Base-by-base conservation (phyloP, 257 asterid species). In the Solanum neorickii region DNA sequence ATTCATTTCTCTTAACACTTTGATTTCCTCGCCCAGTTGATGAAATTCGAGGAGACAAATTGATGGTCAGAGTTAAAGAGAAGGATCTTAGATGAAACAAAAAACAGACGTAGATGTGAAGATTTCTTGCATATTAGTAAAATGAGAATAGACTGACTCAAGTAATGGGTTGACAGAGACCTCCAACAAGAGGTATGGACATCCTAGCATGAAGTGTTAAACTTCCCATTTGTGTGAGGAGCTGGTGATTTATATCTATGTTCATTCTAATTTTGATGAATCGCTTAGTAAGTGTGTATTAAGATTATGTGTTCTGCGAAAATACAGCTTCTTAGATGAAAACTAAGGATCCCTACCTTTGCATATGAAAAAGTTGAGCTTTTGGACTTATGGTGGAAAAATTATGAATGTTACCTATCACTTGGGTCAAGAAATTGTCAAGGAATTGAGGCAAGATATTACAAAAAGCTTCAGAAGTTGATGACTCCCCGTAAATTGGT, bases 21-120 rank as follows among this genome's bases (percentile, higher is more conserved):
- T 59, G 75, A 42, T 70, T 87, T 42, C 42, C 1, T 27, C 68
- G 16, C 37, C 14, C 65, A 93, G 98, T 9, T 91, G 90, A 90
- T 93, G 96, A 70, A 73, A 80, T 94, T 94, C 62, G 90, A 89
- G 9, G 93, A 94, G 83, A 76, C 83, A 47, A 82, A 74, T 35
- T 91, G 89, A 84, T 13, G 70, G 31, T 39, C 56, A 77, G 68
- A 5, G 83, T 86, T 42, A 33, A 44, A 41, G 82, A 84, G 21
- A n/a, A 23, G 35, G 84, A 5, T 42, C 37, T 70, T 33, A 86
- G 82, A 66, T 20, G 72, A 29, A 41, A 16, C 21, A 82, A 39
- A 89, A 42, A 52, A 39, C 46, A 86, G 60, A 87, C 56, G 21
- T 6, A 41, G 5, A 86, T 56, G 25, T 41, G 83, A 41, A 21